A percentile compares a stretch with the other conserved stretches of the same genome.
These are phyloP conservation scores for Bacidia rubella DNA, from an alignment of 495 filamentous ascomycete genomes.

Conservation along the genomic window DNA sequence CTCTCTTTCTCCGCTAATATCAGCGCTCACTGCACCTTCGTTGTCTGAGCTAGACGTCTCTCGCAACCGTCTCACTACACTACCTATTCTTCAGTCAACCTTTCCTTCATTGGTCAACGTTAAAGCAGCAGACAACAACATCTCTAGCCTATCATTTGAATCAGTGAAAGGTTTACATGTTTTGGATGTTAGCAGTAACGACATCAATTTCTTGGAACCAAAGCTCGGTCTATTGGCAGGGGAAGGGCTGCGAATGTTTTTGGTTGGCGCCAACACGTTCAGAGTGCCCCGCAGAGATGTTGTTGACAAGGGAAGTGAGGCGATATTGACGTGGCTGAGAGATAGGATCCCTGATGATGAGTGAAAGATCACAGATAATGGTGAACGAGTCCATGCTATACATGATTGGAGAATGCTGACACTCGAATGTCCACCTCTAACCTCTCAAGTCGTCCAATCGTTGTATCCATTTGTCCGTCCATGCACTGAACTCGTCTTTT, in stretches of 20 bases:
- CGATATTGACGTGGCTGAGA: conserved; percentile 69
- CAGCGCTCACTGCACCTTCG: conserved; percentile 51
- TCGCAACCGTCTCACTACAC: conserved; percentile 55
- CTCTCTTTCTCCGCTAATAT: conserved; percentile 46
- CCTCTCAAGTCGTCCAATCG: conserved; percentile 4
- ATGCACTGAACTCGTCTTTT: conserved; percentile 34
- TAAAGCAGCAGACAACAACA: conserved; percentile 60
- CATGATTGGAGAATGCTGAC: not conserved
- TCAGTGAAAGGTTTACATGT: conserved; percentile 58
- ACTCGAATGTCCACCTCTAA: not conserved
- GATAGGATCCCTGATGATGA: conserved; percentile 62
- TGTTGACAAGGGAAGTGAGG: conserved; percentile 76
- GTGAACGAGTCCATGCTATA: not conserved
- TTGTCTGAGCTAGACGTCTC: conserved; percentile 67
- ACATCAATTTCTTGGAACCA: conserved; percentile 62
- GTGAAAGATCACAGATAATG: not conserved
- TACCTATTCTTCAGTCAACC: conserved; percentile 40
- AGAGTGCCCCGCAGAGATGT: conserved; percentile 77
- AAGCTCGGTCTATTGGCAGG: conserved; percentile 61
- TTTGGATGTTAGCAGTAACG: conserved; percentile 71
- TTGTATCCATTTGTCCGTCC: conserved; percentile 33
- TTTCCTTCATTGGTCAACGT: conserved; percentile 58
- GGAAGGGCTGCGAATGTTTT: conserved; percentile 38
- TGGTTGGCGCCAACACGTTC: conserved; percentile 71
- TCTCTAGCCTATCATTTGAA: conserved; percentile 59